Evolutionary conservation across 1,284 basidiomycete species (phyloP).

Genomic region (Schizophyllum commune): DNA sequence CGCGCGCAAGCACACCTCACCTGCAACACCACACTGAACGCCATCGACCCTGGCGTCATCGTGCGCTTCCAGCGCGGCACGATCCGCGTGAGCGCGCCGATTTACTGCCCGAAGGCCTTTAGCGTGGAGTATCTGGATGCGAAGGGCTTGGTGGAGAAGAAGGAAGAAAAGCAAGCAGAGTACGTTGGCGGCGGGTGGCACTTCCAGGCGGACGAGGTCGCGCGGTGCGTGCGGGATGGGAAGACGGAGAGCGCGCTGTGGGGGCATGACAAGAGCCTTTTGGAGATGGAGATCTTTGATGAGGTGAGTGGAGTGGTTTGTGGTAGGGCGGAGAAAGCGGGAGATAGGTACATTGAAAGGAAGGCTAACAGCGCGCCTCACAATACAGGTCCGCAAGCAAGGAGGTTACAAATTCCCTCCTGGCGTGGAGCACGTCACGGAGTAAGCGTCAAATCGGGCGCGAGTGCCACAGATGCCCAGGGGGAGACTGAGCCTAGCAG

Average conservation of each 20-base stretch:
- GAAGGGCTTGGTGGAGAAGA: conserved; percentile 38
- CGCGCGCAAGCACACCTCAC: conserved; percentile 61
- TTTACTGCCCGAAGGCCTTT: conserved; percentile 57
- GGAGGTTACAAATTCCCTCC: conserved; percentile 31
- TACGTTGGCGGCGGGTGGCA: conserved; percentile 63
- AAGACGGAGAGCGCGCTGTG: conserved; percentile 70
- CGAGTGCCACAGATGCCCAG: too few relatives aligned
- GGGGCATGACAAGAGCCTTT: conserved; percentile 68
- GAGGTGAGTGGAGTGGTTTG: conserved; percentile 54
- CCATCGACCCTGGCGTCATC: conserved; percentile 39
- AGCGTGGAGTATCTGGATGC: conserved; percentile 57
- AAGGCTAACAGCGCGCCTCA: not conserved
- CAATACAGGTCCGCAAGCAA: conserved; percentile 30
- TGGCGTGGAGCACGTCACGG: conserved; percentile 30
- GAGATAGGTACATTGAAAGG: too few relatives aligned
- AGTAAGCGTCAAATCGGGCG: not conserved
- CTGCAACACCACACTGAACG: conserved; percentile 49
- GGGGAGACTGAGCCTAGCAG: not conserved
- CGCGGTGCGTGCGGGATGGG: conserved; percentile 68
- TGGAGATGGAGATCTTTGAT: conserved; percentile 79
- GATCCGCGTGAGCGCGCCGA: conserved; percentile 54
- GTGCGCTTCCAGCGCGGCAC: conserved; percentile 65
- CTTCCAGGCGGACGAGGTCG: conserved; percentile 81
- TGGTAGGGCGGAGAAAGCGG: too few relatives aligned
- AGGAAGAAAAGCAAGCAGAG: conserved; percentile 47